phyloP scores from a whole-genome alignment of 140 eudicot species.

The Bidens hawaiensis region DNA sequence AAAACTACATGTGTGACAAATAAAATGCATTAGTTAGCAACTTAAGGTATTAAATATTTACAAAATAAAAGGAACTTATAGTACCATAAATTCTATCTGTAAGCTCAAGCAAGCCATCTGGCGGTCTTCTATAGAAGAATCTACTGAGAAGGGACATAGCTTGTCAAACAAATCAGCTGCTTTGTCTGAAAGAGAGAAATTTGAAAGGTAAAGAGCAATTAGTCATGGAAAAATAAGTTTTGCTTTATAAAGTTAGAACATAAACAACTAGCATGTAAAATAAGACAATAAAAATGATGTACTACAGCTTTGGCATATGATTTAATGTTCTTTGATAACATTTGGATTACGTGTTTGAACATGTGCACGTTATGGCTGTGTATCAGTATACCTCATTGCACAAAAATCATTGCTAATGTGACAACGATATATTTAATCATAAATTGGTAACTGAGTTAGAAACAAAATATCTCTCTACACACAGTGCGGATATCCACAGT shows the following conservation, averaged over 20 bases:
- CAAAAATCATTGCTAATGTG: too few species aligned
- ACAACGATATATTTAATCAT: too few species aligned
- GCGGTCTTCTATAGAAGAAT: slow-evolving; percentile 88
- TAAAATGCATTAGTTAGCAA: slow-evolving; percentile 5
- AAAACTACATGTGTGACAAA: slow-evolving; percentile 59
- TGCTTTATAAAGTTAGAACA: not conserved
- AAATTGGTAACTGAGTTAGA: too few species aligned
- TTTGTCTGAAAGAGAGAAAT: slow-evolving; percentile 9
- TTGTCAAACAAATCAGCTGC: slow-evolving; percentile 16
- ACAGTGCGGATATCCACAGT: too few species aligned
- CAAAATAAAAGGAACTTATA: not conserved
- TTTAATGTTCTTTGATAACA: not conserved
- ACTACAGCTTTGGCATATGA: not conserved
- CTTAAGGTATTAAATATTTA: not conserved
- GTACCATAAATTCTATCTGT: slow-evolving; percentile 94
- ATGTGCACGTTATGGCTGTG: not conserved
- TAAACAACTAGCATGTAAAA: not conserved
- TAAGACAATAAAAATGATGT: not conserved
- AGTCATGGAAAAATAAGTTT: not conserved
- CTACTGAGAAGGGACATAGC: slow-evolving; percentile 83
- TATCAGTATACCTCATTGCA: not conserved
- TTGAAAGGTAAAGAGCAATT: slow-evolving; percentile 24
- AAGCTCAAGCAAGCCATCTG: slow-evolving; percentile 96
- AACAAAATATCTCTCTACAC: too few species aligned
- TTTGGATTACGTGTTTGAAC: not conserved